These are phyloP conservation scores for Hibiscus trionum DNA, from an alignment of 345 rosid genomes.

Conservation along the genomic window DNA sequence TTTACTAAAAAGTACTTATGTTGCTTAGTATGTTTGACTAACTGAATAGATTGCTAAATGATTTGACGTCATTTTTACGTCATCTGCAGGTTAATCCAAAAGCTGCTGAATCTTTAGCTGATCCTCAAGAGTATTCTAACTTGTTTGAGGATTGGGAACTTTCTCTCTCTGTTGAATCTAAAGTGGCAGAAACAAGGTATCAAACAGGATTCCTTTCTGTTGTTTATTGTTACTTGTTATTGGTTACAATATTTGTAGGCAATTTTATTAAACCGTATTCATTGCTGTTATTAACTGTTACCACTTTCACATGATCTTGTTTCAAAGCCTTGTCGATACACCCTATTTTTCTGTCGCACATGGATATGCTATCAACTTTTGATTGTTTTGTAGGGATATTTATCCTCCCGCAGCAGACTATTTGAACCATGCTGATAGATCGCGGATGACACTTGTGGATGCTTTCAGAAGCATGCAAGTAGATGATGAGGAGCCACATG, in stretches of 20 bases:
- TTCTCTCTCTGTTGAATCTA: conserved; percentile 77
- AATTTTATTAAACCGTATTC: conserved; percentile 12
- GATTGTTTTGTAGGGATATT: conserved; percentile 47
- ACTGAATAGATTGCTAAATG: background rate
- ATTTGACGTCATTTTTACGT: background rate
- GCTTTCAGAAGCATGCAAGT: conserved; percentile 80
- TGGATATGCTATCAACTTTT: conserved; percentile 5
- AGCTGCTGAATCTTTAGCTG: conserved; percentile 97
- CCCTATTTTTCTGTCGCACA: background rate
- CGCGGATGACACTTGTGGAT: conserved; percentile 68
- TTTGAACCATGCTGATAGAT: conserved; percentile 56
- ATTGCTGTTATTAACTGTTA: background rate
- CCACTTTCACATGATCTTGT: background rate
- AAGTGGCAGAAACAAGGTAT: conserved; percentile 69
- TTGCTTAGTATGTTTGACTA: background rate
- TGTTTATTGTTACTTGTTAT: background rate
- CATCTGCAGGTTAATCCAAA: conserved; percentile 74
- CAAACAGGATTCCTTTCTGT: background rate
- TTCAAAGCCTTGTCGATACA: background rate
- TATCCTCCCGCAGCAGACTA: conserved; percentile 60
- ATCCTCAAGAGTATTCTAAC: conserved; percentile 94
- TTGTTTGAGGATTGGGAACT: conserved; percentile 98
- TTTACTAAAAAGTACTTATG: background rate
- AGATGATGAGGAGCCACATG: conserved; percentile 69
- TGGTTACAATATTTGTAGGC: background rate